phyloP scores from a whole-genome alignment of 768 basidiomycete species.

The Boletus pseudo-olivaceus region DNA sequence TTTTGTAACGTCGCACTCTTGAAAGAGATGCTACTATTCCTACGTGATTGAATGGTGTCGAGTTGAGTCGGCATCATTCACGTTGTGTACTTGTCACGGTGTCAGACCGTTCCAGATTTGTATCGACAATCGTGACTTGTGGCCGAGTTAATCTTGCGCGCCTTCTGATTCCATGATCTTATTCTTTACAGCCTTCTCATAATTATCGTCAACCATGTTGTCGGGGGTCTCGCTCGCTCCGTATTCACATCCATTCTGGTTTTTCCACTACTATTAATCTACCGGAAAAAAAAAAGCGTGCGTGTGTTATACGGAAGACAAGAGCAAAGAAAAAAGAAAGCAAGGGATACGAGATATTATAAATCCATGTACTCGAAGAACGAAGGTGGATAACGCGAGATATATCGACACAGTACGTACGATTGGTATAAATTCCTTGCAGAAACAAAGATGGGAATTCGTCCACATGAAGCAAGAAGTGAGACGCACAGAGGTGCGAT shows the following conservation, averaged over 20 bases:
- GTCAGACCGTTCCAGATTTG: too few species aligned
- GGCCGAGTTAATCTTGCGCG: too few species aligned
- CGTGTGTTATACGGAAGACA: background rate
- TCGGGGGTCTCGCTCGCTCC: too few species aligned
- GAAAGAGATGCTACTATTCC: too few species aligned
- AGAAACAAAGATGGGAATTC: conserved; percentile 1
- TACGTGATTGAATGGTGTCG: too few species aligned
- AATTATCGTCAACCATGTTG: too few species aligned
- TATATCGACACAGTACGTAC: conserved; percentile 8
- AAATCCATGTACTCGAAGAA: background rate
- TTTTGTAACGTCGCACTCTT: too few species aligned
- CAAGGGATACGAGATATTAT: background rate
- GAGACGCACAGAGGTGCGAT: background rate
- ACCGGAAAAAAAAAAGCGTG: background rate
- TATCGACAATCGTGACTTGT: too few species aligned
- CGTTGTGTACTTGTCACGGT: too few species aligned
- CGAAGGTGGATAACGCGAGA: background rate
- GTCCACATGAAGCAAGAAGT: conserved; percentile 4
- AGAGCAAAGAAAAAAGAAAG: background rate
- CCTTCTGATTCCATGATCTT: too few species aligned
- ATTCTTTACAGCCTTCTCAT: too few species aligned
- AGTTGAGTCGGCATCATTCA: too few species aligned
- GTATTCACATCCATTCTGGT: background rate
- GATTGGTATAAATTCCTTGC: conserved; percentile 16
- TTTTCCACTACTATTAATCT: conserved; percentile 7